These are phyloP conservation scores for Melanomma pulvis-pyrius DNA, from an alignment of 495 filamentous ascomycete genomes.

Conservation along the genomic window DNA sequence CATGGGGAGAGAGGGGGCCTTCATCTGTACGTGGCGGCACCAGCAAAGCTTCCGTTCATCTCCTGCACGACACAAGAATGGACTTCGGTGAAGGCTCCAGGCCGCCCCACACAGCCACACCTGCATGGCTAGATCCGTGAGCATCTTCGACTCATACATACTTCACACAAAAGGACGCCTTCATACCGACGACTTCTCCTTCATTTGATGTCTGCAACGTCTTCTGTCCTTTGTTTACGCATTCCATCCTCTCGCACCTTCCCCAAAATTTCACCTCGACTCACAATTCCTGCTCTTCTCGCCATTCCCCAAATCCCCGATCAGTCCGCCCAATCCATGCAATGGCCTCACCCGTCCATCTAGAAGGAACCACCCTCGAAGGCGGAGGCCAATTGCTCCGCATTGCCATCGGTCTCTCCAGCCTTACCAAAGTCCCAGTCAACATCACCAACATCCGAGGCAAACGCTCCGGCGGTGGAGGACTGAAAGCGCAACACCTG, in stretches of 20 bases:
- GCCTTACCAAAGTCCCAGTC: conserved; percentile 66
- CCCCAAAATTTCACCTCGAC: neutral
- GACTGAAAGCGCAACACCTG: conserved; percentile 77
- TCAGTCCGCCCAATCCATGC: neutral
- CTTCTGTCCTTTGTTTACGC: neutral
- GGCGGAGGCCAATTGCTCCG: conserved; percentile 84
- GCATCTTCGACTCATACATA: neutral
- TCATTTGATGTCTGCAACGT: neutral
- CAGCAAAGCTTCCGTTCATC: no score
- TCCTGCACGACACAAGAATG: neutral
- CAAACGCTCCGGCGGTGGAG: conserved; percentile 59
- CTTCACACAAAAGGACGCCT: no score
- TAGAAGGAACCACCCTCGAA: conserved; percentile 65
- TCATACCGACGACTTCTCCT: no score
- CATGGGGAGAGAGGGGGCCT: no score
- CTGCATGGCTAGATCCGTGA: neutral
- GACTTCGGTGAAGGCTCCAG: neutral
- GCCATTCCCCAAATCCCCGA: neutral
- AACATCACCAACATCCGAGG: conserved; percentile 70
- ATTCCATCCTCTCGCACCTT: no score
- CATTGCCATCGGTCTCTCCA: conserved; percentile 68
- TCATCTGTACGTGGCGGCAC: no score
- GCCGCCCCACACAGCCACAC: neutral
- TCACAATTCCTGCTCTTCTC: neutral
- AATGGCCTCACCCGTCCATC: conserved; percentile 17